phyloP scores from a whole-genome alignment of 2,329 filamentous ascomycete species.

The Truncatella angustata region DNA sequence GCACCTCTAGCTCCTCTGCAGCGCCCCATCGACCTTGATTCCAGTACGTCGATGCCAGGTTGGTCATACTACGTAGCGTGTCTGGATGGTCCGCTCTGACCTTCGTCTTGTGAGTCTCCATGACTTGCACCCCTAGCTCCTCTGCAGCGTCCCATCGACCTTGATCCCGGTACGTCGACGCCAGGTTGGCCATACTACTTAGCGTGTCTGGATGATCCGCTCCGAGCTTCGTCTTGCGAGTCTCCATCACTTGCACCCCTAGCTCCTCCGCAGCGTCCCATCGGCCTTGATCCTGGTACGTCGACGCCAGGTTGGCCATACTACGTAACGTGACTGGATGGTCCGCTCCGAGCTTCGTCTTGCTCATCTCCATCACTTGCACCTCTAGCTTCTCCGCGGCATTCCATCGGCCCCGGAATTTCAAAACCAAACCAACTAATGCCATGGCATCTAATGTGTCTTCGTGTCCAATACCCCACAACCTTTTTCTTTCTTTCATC shows the following conservation, averaged over 20 bases:
- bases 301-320: slow-evolving; percentile 3
- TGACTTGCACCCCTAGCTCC: slow-evolving; percentile 5
- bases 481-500: slow-evolving; percentile 1
- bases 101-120: slow-evolving; percentile 6
- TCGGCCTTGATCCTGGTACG: slow-evolving; percentile 1
- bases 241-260: slow-evolving; percentile 11
- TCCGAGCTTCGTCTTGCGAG: slow-evolving; percentile 10
- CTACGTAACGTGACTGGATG: neutral
- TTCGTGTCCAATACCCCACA: neutral
- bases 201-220: slow-evolving; percentile 9
- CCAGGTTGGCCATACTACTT: slow-evolving; percentile 6
- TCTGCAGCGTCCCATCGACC: slow-evolving; percentile 9
- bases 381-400: neutral
- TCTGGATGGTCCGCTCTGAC: slow-evolving; percentile 2
- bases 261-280: slow-evolving; percentile 11
- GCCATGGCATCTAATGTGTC: neutral
- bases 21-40: slow-evolving; percentile 8
- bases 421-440: neutral
- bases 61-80: slow-evolving; percentile 10
- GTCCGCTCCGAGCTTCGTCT: neutral
- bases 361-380: neutral
- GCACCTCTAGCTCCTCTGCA: neutral
- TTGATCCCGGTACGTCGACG: slow-evolving; percentile 10
- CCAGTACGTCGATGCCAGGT: slow-evolving; percentile 6
- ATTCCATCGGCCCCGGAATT: neutral